Evolutionary conservation across 495 filamentous ascomycete species (phyloP), one percentile per base, ranked within the genome.

Genomic region (Trichoderma virens): DNA sequence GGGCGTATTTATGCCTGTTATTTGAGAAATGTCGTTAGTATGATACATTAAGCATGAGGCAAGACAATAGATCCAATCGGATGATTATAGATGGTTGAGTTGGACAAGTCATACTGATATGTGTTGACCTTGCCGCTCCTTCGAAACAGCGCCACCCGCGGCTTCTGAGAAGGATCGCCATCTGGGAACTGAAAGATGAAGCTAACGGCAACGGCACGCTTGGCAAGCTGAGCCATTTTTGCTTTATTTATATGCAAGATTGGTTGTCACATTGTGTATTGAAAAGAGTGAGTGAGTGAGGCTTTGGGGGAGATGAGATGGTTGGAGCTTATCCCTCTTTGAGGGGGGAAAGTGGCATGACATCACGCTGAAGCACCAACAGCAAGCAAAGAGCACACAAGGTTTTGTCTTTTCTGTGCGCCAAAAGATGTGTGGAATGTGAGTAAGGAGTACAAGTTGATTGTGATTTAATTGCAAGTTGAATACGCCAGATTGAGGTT

Each of bases 61-160:
- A 35, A 35, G 34, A 35, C 34, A 35, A n/a, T 25, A 43, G n/a
- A n/a, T n/a, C n/a, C n/a, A n/a, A n/a, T n/a, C n/a, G n/a, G n/a
- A n/a, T n/a, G n/a, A n/a, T n/a, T n/a, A n/a, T n/a, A n/a, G n/a
- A n/a, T n/a, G n/a, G n/a, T n/a, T 13, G 35, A 39, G 59, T 7
- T 3, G 20, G 23, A 18, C 8, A 34, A 8, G 13, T 39, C 7
- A 28, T 45, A 67, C 75, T 28, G 70, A 83, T 87, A 87, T 16
- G 84, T 86, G 9, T 73, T 74, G 9, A 87, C 84, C 66, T 83
- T 78, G 13, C 72, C 76, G 66, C 84, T 86, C 11, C 85, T 80
- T 47, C 74, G 72, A 64, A 88, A 87, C 2, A 88, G 73, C 1
- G 84, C 85, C n/a, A 87, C 80, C 5, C 67, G 66, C 0, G 78